Base-by-base conservation (phyloP, 106 monocot species). In the Acanthochlamys bracteata region DNA sequence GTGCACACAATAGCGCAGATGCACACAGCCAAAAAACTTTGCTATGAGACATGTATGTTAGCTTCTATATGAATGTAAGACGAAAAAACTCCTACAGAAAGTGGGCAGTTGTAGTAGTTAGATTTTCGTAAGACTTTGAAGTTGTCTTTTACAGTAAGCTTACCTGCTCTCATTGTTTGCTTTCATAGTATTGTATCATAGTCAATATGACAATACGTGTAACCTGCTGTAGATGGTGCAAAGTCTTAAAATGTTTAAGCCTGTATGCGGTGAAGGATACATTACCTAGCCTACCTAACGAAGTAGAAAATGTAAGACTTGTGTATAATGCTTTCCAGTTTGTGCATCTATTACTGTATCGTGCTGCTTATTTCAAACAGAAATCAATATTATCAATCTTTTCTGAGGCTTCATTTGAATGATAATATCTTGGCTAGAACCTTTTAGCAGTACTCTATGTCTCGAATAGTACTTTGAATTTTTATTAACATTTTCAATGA, bases 271-370 rank as follows among this genome's bases (percentile, higher is more conserved):
- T 13, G 39, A 42, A 61, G 39, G 59, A 69, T 45, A 40, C 33
- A 33, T 3, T 42, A 40, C 53, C 67, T 40, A 75, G 42, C 55
- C 65, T 60, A n/a, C 53, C 25, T 7, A 80, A 83, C 60, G 83
- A 15, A 71, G 68, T 64, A 26, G 85, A 78, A 66, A 75, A 76
- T 68, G 93, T 88, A 27, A 82, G 72, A 19, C 15, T 49, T 42
- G 7, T 26, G 33, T 26, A 26, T 49, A 43, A 43, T 33, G 1
- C 33, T 33, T 33, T 9, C 49, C 12, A 4, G 49, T 17, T 49
- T 49, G 17, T 49, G 12, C 12, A 14, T 10, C 49, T 49, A 9
- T 14, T 9, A 49, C 49, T 9, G 2, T 49, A 2, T 10, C 3
- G 10, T 12, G 2, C 49, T 49, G 49, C 49, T 49, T 49, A 49